Conservation (phyloP, 2,329 filamentous ascomycete species). For the Corynespora cassiicola region DNA sequence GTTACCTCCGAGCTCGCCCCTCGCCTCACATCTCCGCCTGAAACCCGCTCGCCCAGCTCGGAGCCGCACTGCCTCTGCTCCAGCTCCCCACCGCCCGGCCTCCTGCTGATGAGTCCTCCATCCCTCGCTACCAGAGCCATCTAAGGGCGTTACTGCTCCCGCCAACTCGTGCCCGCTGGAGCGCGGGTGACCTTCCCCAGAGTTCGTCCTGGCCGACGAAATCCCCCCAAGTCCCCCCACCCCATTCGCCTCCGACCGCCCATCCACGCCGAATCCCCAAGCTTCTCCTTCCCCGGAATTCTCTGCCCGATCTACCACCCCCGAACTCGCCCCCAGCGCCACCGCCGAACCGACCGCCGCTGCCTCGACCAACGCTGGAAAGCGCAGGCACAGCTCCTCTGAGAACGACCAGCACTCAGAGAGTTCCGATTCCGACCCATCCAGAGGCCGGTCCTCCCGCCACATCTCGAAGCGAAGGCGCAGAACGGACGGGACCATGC, state of each 20-base stretch:
- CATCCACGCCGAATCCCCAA: conserved; percentile 63
- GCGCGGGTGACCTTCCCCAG: conserved; percentile 39
- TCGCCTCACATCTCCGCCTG: conserved; percentile 7
- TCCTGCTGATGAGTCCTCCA: conserved; percentile 23
- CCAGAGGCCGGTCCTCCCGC: conserved; percentile 39
- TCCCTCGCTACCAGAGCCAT: conserved; percentile 19
- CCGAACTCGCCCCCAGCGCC: conserved; percentile 19
- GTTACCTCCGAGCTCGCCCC: conserved; percentile 18
- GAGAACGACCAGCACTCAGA: conserved; percentile 32
- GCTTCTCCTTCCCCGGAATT: conserved; percentile 50
- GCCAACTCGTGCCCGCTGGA: conserved; percentile 31
- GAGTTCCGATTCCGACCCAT: conserved; percentile 19
- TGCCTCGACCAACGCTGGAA: conserved; percentile 22
- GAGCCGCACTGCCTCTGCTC: conserved; percentile 1
- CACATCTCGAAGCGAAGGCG: conserved; percentile 52
- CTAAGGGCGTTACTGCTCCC: conserved; percentile 26
- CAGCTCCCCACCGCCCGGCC: conserved; percentile 11
- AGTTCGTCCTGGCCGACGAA: conserved; percentile 77
- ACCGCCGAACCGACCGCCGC: conserved; percentile 20
- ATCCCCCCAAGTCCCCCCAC: conserved; percentile 61
- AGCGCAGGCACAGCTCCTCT: conserved; percentile 43
- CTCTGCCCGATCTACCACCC: conserved; percentile 39
- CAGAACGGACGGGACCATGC: conserved; percentile 49
- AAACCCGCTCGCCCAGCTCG: conserved; percentile 1
- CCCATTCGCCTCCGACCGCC: conserved; percentile 72